These are phyloP conservation scores for Acrocalymma vagum DNA, from an alignment of 2,329 filamentous ascomycete species.

Conservation along the genomic window DNA sequence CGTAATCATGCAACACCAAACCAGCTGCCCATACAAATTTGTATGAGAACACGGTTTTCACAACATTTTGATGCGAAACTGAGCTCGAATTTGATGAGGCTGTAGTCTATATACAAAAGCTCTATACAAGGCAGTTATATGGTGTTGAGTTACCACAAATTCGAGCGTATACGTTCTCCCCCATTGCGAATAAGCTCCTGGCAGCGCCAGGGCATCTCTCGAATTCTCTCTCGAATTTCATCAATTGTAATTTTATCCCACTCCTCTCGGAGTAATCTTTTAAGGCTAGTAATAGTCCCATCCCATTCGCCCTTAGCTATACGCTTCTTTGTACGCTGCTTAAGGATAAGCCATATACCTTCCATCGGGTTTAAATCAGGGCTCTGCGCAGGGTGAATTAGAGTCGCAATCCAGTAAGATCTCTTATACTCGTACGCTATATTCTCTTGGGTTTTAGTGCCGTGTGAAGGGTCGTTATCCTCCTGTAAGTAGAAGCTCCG, in stretches of 20 bases:
- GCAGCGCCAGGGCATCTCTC: not conserved
- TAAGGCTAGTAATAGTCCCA: slow-evolving; percentile 1
- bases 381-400: slow-evolving; percentile 6
- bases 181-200: no score
- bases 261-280: slow-evolving; percentile 1
- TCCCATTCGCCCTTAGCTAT: not conserved
- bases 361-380: slow-evolving; percentile 14
- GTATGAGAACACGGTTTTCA: no score
- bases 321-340: not conserved
- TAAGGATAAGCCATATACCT: slow-evolving; percentile 8
- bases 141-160: slow-evolving; percentile 3
- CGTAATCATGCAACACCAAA: no score
- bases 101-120: no score
- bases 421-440: not conserved
- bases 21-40: no score
- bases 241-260: not conserved
- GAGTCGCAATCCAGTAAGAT: not conserved
- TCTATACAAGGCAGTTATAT: no score
- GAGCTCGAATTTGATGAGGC: no score
- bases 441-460: not conserved
- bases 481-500: slow-evolving; percentile 10
- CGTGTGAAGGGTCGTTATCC: slow-evolving; percentile 13
- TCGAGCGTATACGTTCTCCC: not conserved
- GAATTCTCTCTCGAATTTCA: not conserved
- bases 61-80: no score